Percentiles rank a stretch among this genome's conserved stretches.
phyloP scores from a whole-genome alignment of 163 green algal species.

The Prototheca wickerhamii region DNA sequence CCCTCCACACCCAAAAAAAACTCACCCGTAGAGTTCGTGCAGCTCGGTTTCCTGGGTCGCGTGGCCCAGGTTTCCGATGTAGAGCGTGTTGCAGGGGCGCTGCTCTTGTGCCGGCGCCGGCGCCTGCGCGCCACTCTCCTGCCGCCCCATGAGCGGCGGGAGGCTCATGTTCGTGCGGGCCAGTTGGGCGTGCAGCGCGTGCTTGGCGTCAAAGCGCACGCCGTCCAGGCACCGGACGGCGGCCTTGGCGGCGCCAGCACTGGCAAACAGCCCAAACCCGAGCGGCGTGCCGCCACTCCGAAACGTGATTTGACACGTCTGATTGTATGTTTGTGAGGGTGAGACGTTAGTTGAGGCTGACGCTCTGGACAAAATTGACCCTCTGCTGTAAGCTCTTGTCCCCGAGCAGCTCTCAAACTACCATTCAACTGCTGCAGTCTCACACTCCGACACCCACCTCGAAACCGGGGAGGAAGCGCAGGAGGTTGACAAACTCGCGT shows the following conservation, averaged over 20 bases:
- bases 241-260: conserved; percentile 29
- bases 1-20: neutral
- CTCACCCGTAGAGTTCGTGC: conserved; percentile 44
- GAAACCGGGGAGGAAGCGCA: conserved; percentile 81
- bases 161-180: conserved; percentile 85
- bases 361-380: neutral
- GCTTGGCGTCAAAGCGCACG: conserved; percentile 48
- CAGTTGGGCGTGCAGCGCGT: conserved; percentile 70
- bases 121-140: conserved; percentile 8
- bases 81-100: conserved; percentile 93
- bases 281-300: conserved; percentile 46
- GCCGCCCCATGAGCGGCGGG: neutral
- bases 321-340: neutral
- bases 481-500: conserved; percentile 84
- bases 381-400: neutral
- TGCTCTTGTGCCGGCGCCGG: conserved; percentile 56
- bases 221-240: conserved; percentile 33
- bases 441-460: conserved; percentile 41
- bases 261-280: conserved; percentile 77
- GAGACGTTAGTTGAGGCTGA: neutral
- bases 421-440: neutral
- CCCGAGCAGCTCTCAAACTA: neutral
- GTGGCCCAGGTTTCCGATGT: conserved; percentile 86
- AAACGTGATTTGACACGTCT: conserved; percentile 55
- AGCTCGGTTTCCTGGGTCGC: conserved; percentile 61